These are phyloP conservation scores for Eucalyptus decipiens DNA, from an alignment of 345 rosid genomes.

Conservation along the genomic window DNA sequence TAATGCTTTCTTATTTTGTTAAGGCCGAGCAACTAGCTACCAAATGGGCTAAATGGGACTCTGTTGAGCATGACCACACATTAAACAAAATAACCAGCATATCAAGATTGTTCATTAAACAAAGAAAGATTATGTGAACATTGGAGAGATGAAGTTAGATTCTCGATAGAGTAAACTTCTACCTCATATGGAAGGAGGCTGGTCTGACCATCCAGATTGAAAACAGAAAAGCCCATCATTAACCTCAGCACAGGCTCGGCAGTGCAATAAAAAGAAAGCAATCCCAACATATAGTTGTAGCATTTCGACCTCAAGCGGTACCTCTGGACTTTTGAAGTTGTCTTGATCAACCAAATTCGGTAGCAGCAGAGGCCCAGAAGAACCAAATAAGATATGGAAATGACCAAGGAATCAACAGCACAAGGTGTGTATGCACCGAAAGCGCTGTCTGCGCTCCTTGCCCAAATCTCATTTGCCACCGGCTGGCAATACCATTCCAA, in stretches of 20 bases:
- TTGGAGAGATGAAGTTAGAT: neutral
- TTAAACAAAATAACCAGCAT: neutral
- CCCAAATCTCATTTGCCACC: conserved; percentile 47
- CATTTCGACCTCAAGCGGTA: conserved; percentile 50
- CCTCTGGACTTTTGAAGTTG: conserved; percentile 36
- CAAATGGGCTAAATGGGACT: neutral
- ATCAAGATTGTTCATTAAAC: neutral
- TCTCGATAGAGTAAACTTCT: neutral
- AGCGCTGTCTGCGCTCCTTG: conserved; percentile 35
- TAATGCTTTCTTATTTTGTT: neutral
- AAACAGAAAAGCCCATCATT: conserved; percentile 46
- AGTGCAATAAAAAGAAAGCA: conserved; percentile 52
- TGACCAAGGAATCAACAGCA: conserved; percentile 53
- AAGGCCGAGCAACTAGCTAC: neutral
- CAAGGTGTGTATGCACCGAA: conserved; percentile 76
- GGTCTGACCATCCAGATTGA: conserved; percentile 43
- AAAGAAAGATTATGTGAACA: neutral
- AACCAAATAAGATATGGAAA: conserved; percentile 52
- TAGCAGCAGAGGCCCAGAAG: conserved; percentile 56
- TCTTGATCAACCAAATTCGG: conserved; percentile 58
- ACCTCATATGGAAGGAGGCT: conserved; percentile 83
- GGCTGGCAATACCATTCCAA: conserved; percentile 78
- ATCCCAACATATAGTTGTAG: conserved; percentile 44
- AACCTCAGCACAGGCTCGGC: conserved; percentile 70
- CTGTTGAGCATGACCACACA: neutral